Percentiles rank a stretch among this genome's conserved stretches.
phyloP scores from a whole-genome alignment of 768 basidiomycete species.

The Rossbeevera mucosa region DNA sequence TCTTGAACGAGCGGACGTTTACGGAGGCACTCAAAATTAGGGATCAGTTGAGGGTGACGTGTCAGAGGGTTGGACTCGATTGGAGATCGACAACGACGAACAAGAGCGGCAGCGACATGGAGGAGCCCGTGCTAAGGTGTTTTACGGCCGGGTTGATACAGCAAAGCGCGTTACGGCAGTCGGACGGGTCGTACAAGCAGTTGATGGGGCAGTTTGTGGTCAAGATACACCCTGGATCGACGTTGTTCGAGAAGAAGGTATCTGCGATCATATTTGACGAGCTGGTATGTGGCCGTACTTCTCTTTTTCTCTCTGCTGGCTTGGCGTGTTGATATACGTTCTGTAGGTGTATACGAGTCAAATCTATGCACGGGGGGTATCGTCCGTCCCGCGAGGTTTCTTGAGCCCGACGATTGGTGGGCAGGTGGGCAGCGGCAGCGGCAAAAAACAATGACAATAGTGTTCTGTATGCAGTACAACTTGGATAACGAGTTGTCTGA shows the following conservation, averaged over 20 bases:
- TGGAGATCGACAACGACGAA: constrained; percentile 40
- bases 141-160: constrained; percentile 73
- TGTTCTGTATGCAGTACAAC: too few species aligned
- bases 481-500: too few species aligned
- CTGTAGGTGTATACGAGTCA: constrained; percentile 73
- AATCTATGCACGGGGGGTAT: constrained; percentile 91
- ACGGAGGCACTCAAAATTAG: constrained; percentile 74
- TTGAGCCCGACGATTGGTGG: constrained; percentile 24
- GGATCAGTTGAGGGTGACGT: constrained; percentile 69
- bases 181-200: constrained; percentile 86
- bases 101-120: constrained; percentile 52
- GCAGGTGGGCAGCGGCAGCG: not conserved
- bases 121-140: constrained; percentile 65
- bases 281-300: constrained; percentile 51
- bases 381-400: constrained; percentile 63
- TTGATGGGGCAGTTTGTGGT: constrained; percentile 71
- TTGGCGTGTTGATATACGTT: not conserved
- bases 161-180: constrained; percentile 79
- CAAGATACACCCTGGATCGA: constrained; percentile 90
- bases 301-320: too few species aligned
- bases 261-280: constrained; percentile 92
- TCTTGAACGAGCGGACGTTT: constrained; percentile 77
- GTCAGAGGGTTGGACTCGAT: constrained; percentile 57
- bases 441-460: constrained; percentile 10
- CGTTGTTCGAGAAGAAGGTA: constrained; percentile 73